Evolutionary conservation across 345 rosid species (phyloP).

Genomic region (Conringia planisiliqua): DNA sequence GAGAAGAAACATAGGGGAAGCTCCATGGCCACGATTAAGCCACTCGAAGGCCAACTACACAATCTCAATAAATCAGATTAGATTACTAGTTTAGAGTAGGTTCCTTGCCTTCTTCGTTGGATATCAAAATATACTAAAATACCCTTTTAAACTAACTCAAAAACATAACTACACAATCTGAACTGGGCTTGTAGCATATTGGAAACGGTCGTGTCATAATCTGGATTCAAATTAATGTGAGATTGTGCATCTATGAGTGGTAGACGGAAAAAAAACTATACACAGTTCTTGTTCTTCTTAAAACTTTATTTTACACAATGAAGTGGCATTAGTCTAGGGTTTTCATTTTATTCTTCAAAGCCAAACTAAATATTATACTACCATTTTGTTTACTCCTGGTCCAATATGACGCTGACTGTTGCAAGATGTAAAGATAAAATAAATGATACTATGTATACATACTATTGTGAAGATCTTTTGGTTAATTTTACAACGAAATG

Average conservation of each 20-base stretch:
- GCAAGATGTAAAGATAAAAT: background rate
- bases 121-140: conserved; percentile 1
- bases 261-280: background rate
- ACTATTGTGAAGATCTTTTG: background rate
- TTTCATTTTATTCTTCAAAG: background rate
- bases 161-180: background rate
- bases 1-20: conserved; percentile 11
- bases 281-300: too few species aligned
- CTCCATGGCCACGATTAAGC: conserved; percentile 28
- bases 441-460: background rate
- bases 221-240: background rate
- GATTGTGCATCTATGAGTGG: background rate
- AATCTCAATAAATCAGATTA: conserved; percentile 1
- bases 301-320: background rate
- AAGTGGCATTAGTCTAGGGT: background rate
- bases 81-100: background rate
- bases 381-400: background rate
- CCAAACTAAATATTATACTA: background rate
- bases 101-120: background rate
- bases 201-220: background rate
- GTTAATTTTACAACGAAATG: background rate
- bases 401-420: background rate
- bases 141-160: conserved; percentile 1
- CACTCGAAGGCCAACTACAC: conserved; percentile 24
- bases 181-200: background rate